Base-by-base conservation (phyloP, 768 basidiomycete genomes). In the Pleurotus tuber-regium region DNA sequence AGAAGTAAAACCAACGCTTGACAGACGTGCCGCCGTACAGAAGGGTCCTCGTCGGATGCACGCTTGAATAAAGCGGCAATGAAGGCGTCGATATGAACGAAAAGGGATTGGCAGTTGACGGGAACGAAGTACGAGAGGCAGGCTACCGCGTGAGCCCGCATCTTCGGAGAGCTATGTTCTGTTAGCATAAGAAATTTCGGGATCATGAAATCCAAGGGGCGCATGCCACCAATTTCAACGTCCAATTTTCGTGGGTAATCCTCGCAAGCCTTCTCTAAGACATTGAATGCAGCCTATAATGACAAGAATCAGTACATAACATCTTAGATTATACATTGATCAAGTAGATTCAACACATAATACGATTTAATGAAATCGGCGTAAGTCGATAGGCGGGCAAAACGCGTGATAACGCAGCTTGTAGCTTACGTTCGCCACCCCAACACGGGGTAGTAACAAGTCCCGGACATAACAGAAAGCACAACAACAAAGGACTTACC, bases 161-260 rank as follows among this genome's bases (percentile, higher is more conserved):
- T 94, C 75, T 93, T 94, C 31, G 89, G 71, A 31, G 82, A 83
- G 0, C 83, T 79, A 57, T 98, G 92, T 56, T 92, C 89, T 46
- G 93, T 86, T 62, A 94, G 83, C 57, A 81, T 64, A 58, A 99
- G 82, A 73, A 98, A 96, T 68, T 95, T 93, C 51, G 94, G 94
- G 60, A 98, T 88, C 86, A 99, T 93, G 66, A 84, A 92, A 70
- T 98, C 92, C 59, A 99, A 83, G 0, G 95, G 92, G 43, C 92
- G 81, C n/a, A 86, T 83, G 47, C 96, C 96, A 60, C 86, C 86
- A 63, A 98, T 90, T 56, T 95, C 89, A 56, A 98, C 81, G 68
- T 97, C 92, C 71, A 98, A 80, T 74, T 96, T 94, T 57, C 90
- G 83, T 14, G 97, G 95, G 57, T 92, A 95, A 65, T 99, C 97